Evolutionary conservation across 2,329 filamentous ascomycete species (phyloP).

Genomic region (Aspergillus sp.): DNA sequence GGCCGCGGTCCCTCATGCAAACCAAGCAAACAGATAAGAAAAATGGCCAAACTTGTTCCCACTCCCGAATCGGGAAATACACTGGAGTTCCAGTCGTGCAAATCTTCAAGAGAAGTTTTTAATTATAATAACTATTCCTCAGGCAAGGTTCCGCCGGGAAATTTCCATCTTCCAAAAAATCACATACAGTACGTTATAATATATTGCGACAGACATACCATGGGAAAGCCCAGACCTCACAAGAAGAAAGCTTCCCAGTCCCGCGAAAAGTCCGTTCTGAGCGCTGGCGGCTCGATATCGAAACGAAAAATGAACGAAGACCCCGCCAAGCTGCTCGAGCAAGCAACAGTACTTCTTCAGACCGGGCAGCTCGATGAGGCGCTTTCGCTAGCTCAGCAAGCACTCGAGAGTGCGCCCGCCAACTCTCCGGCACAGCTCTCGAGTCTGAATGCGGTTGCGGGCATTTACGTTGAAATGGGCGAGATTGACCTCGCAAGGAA

Average conservation of each 20-base stretch:
- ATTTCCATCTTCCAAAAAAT: background rate
- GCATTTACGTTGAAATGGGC: conserved; percentile 79
- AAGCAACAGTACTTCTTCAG: conserved; percentile 58
- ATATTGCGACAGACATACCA: conserved; percentile 28
- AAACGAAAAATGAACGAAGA: conserved; percentile 50
- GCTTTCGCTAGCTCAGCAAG: conserved; percentile 54
- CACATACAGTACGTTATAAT: conserved; percentile 12
- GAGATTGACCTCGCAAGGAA: conserved; percentile 72
- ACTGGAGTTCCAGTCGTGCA: conserved; percentile 12
- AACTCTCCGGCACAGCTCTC: conserved; percentile 46
- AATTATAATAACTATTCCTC: background rate
- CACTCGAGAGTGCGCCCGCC: conserved; percentile 42
- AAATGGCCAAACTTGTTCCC: conserved; percentile 29
- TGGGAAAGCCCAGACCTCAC: conserved; percentile 55
- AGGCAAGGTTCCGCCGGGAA: background rate
- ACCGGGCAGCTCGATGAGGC: conserved; percentile 60
- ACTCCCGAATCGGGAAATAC: conserved; percentile 16
- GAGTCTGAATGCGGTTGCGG: conserved; percentile 73
- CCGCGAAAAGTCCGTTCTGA: conserved; percentile 44
- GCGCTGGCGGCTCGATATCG: conserved; percentile 39
- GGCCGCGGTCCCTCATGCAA: conserved; percentile 40
- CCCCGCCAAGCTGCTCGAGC: conserved; percentile 56
- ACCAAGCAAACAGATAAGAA: conserved; percentile 40
- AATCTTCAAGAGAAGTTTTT: background rate
- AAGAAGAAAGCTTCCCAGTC: conserved; percentile 45